A percentile compares a stretch with the other conserved stretches of the same genome.
Conservation (phyloP, 176 grass and related monocot genomes). For the Canna indica region DNA sequence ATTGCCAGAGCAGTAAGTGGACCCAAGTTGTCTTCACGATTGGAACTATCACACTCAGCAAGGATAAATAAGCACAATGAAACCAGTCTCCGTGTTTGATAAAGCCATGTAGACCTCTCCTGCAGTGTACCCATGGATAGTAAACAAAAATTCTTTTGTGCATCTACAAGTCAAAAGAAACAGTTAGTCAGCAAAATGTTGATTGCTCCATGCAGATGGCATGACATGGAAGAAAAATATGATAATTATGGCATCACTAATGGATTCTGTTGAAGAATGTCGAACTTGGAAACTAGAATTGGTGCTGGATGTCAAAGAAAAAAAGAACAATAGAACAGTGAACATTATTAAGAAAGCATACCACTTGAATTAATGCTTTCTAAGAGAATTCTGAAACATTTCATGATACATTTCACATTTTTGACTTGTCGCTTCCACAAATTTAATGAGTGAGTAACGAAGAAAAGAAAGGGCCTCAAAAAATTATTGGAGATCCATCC, state of each 20-base stretch:
- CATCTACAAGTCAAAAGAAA: constrained; percentile 47
- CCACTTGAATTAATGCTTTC: constrained; percentile 65
- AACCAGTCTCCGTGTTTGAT: constrained; percentile 69
- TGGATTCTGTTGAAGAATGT: background rate
- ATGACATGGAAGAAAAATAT: background rate
- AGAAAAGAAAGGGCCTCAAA: constrained; percentile 88
- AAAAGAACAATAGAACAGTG: background rate
- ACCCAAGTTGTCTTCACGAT: constrained; percentile 35
- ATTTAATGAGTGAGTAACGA: constrained; percentile 46
- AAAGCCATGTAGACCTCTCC: constrained; percentile 83
- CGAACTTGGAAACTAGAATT: background rate
- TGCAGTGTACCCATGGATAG: constrained; percentile 45
- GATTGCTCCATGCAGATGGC: background rate
- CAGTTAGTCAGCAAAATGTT: constrained; percentile 5
- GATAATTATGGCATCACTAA: background rate
- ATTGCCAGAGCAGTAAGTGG: constrained; percentile 52
- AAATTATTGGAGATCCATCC: constrained; percentile 69
- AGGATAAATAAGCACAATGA: constrained; percentile 78
- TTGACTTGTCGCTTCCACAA: constrained; percentile 31
- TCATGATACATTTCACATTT: constrained; percentile 35
- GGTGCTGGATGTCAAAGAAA: background rate
- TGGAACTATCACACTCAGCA: constrained; percentile 50
- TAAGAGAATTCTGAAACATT: constrained; percentile 81
- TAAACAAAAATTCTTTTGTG: constrained; percentile 66
- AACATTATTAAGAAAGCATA: constrained; percentile 22